Evolutionary conservation across 305 asterid species (phyloP).

Genomic region (Fraxinus sp.): DNA sequence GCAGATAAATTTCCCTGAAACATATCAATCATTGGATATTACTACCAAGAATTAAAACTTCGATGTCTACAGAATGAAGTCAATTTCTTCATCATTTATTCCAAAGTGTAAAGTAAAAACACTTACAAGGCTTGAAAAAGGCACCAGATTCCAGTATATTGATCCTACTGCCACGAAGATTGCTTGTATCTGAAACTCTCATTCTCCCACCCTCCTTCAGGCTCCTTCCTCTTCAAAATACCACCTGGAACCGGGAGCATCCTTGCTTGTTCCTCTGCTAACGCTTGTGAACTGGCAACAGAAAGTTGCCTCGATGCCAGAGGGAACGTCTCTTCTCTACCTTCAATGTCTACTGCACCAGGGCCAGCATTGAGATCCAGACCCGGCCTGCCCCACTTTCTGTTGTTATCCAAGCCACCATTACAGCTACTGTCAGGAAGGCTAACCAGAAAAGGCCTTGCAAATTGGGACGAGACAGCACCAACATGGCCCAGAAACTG

Average conservation of each 20-base stretch:
- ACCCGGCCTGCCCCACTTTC: conserved; percentile 50
- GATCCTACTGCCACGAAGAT: conserved; percentile 50
- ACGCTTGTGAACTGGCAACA: conserved; percentile 35
- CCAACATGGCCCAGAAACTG: conserved; percentile 49
- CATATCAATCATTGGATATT: conserved; percentile 3
- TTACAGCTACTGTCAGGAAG: conserved; percentile 37
- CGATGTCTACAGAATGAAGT: not conserved
- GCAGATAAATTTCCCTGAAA: not conserved
- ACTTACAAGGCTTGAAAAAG: conserved; percentile 32
- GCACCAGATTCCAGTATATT: not conserved
- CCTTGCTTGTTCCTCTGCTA: conserved; percentile 47
- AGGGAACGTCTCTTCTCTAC: conserved; percentile 37
- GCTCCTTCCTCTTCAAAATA: conserved; percentile 55
- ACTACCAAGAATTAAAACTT: not conserved
- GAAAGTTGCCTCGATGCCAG: conserved; percentile 33
- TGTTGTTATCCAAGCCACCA: conserved; percentile 38
- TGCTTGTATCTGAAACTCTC: conserved; percentile 53
- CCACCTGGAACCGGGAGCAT: conserved; percentile 40
- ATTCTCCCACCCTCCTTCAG: conserved; percentile 55
- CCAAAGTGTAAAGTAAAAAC: conserved; percentile 9
- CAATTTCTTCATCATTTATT: conserved; percentile 1
- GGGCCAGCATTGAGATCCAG: conserved; percentile 65
- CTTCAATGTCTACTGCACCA: conserved; percentile 43
- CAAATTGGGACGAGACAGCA: conserved; percentile 40
- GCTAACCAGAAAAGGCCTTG: conserved; percentile 47